These are phyloP conservation scores for Pestalotiopsis fici DNA, from an alignment of 2,329 filamentous ascomycete genomes.

Conservation along the genomic window DNA sequence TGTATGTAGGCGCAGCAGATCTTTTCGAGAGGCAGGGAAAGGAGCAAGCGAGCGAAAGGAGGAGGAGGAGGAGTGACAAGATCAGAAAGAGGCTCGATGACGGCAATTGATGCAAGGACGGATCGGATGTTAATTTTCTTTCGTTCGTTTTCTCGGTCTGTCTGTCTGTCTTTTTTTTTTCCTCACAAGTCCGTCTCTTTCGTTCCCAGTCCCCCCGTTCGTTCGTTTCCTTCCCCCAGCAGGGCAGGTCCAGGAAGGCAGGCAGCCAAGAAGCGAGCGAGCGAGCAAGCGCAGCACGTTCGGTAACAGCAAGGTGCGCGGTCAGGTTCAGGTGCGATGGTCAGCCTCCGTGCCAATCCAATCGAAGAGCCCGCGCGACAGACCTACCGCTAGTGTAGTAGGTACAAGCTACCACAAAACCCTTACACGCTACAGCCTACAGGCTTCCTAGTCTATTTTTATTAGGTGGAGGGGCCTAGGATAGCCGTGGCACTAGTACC, in stretches of 20 bases:
- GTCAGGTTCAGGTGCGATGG: not conserved
- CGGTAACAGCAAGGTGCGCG: not conserved
- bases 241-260: not conserved
- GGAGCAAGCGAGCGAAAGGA: not conserved
- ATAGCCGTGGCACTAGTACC: conserved; percentile 12
- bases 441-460: conserved; percentile 14
- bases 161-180: not conserved
- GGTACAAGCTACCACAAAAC: not conserved
- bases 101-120: not conserved
- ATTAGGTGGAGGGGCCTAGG: conserved; percentile 13
- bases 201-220: not conserved
- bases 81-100: conserved; percentile 2
- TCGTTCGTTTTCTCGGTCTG: not conserved
- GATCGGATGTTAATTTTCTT: conserved; percentile 11
- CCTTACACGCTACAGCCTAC: not conserved
- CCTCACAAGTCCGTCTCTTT: not conserved
- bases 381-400: not conserved
- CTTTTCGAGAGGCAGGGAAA: not conserved
- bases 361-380: not conserved
- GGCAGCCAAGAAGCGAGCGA: not conserved
- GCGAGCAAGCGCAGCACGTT: not conserved
- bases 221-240: not conserved
- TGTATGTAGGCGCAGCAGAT: not conserved
- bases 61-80: not conserved
- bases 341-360: conserved; percentile 6